Conservation (phyloP, 768 basidiomycete genomes). For the Bullera alba region DNA sequence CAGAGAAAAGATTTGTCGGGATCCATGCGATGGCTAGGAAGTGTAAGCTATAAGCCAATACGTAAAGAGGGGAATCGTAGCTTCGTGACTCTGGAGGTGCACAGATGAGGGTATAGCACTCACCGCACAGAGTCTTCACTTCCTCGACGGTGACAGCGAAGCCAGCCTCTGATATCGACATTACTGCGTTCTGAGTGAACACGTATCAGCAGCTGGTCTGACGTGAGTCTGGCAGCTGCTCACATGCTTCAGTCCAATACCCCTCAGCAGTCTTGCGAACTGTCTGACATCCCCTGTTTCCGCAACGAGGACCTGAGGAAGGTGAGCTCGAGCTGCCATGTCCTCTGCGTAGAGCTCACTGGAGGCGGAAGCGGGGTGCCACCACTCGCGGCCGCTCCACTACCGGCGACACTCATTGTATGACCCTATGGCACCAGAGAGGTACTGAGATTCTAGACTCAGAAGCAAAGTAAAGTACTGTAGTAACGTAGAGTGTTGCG, state of each 20-base stretch:
- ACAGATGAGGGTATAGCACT: conserved; percentile 18
- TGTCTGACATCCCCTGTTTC: conserved; percentile 63
- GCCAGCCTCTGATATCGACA: conserved; percentile 64
- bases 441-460: too few species aligned
- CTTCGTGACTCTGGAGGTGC: neutral
- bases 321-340: neutral
- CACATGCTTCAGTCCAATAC: conserved; percentile 74
- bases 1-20: conserved; percentile 68
- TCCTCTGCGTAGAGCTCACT: neutral
- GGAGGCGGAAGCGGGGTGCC: too few species aligned
- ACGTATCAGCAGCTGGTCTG: neutral
- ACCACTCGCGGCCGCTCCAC: too few species aligned
- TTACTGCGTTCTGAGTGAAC: conserved; percentile 54
- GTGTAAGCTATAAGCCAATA: neutral
- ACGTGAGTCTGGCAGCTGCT: conserved; percentile 31
- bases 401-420: too few species aligned
- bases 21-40: conserved; percentile 72
- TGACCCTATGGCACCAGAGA: too few species aligned
- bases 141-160: conserved; percentile 79
- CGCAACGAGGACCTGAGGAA: conserved; percentile 41
- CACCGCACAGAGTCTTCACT: conserved; percentile 70
- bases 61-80: neutral
- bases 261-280: conserved; percentile 68
- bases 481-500: too few species aligned
- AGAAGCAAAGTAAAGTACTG: too few species aligned